Evolutionary conservation across 352 stramenopile species (phyloP), one percentile per base, ranked within the genome.

Genomic region (Hyaloperonospora arabidopsidis): DNA sequence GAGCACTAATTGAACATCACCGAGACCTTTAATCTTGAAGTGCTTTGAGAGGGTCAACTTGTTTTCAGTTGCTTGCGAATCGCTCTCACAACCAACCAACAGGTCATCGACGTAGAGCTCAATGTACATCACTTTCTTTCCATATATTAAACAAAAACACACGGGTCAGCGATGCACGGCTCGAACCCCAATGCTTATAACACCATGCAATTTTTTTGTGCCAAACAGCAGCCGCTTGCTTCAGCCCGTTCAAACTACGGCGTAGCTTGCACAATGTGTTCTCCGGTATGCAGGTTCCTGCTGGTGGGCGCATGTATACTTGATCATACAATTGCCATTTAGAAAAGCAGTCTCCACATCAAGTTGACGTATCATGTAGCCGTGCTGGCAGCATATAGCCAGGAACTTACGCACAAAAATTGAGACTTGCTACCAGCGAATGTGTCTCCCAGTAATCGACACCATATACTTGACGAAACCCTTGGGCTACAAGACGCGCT

Each of bases 381-480:
- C 15, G 4, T 41, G 13, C 35, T 41, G 35, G 15, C 11, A 41
- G 15, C 35, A 41, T 41, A 41, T 18, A 41, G 35, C 35, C 2
- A 41, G 15, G 4, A 41, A 41, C 15, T 15, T 41, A 10, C 39
- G 39, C 2, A 25, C 17, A 14, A 18, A 45, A 23, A 14, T 45
- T n/a, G 17, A 45, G 15, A 6, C 17, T 49, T 10, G 67, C 46
- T 4, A 72, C 65, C 1, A 57, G 65, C 0, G 64, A 63, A 36
- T 67, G 69, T 2, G 51, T 74, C 8, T 70, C 21, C 0, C 11
- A 28, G 39, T 59, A 71, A 25, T 71, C 52, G 0, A 74, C 32
- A 17, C 53, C 54, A 10, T 45, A 54, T 10, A 22, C 53, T 44
- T 74, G 68, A 14, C 51, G 22, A 46, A 35, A 77, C 5, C 65